Percentiles rank a stretch among this genome's conserved stretches.
phyloP scores from a whole-genome alignment of 2,329 filamentous ascomycete genomes.

The Trichoderma asperellum region DNA sequence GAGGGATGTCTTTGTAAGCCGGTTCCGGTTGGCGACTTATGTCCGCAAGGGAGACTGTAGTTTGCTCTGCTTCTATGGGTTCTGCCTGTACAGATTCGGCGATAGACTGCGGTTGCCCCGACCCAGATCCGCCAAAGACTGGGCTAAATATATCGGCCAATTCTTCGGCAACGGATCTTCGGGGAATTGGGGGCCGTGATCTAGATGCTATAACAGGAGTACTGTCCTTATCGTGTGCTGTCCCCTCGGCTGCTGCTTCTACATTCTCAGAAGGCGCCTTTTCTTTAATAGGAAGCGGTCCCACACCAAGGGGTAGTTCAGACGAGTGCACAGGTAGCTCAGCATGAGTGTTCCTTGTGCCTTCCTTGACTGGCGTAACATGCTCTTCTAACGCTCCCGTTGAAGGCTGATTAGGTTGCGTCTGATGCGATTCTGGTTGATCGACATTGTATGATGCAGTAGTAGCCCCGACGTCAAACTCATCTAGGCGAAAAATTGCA shows the following conservation, averaged over 20 bases:
- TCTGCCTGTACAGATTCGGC: slow-evolving; percentile 4
- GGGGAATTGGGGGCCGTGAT: not conserved
- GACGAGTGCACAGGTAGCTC: slow-evolving; percentile 15
- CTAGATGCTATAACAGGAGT: not conserved
- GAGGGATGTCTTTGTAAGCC: slow-evolving; percentile 31
- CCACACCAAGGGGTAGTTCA: not conserved
- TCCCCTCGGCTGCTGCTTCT: not conserved
- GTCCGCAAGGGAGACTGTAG: slow-evolving; percentile 46
- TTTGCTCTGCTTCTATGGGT: slow-evolving; percentile 30
- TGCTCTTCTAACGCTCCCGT: not conserved
- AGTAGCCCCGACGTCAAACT: not conserved
- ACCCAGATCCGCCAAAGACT: not conserved
- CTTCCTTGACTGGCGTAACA: not conserved
- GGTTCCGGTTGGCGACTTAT: slow-evolving; percentile 41
- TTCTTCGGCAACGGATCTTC: not conserved
- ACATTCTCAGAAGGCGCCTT: not conserved
- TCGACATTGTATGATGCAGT: not conserved
- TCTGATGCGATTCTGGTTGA: not conserved
- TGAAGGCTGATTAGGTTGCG: not conserved
- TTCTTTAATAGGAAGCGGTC: not conserved
- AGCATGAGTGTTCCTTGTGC: not conserved
- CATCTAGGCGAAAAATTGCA: slow-evolving; percentile 11
- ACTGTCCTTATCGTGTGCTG: not conserved
- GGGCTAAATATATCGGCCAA: slow-evolving; percentile 10
- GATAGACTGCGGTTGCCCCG: not conserved